These are phyloP conservation scores for Cyathus striatus DNA, from an alignment of 768 basidiomycete genomes.

Conservation along the genomic window DNA sequence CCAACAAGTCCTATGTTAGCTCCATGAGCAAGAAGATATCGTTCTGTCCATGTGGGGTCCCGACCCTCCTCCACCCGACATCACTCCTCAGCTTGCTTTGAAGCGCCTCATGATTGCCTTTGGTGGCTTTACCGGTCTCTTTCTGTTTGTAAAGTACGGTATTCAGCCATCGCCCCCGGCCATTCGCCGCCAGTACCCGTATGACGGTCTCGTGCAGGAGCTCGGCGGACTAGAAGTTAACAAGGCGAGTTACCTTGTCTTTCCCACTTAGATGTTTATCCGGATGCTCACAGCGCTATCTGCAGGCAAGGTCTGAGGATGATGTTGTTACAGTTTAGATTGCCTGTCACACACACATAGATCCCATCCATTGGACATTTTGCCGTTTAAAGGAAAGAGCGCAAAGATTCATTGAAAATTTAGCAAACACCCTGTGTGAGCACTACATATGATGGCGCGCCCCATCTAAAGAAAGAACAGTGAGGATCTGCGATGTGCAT, in stretches of 20 bases:
- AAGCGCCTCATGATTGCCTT: conserved; percentile 61
- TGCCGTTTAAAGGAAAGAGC: no score
- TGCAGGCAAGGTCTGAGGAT: conserved; percentile 18
- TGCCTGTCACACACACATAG: neutral
- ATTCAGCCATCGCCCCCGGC: conserved; percentile 59
- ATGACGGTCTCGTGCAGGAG: conserved; percentile 66
- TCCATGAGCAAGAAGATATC: conserved; percentile 81
- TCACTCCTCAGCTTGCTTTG: conserved; percentile 55
- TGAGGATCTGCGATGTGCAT: no score
- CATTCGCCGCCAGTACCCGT: conserved; percentile 73
- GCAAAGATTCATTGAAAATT: no score
- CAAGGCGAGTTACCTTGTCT: conserved; percentile 44
- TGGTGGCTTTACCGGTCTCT: conserved; percentile 60
- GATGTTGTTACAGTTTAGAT: neutral
- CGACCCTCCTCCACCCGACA: conserved; percentile 48
- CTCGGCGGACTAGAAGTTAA: conserved; percentile 77
- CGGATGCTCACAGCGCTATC: conserved; percentile 1
- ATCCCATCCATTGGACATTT: no score
- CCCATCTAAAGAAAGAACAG: no score
- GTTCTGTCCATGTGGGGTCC: conserved; percentile 86
- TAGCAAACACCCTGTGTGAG: no score
- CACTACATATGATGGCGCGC: no score
- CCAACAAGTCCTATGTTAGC: conserved; percentile 31
- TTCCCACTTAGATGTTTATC: neutral
- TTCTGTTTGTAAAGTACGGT: conserved; percentile 48